These are phyloP conservation scores for Lunasporangiospora selenospora DNA, from an alignment of 192 early-diverging fungal genomes.

Conservation along the genomic window DNA sequence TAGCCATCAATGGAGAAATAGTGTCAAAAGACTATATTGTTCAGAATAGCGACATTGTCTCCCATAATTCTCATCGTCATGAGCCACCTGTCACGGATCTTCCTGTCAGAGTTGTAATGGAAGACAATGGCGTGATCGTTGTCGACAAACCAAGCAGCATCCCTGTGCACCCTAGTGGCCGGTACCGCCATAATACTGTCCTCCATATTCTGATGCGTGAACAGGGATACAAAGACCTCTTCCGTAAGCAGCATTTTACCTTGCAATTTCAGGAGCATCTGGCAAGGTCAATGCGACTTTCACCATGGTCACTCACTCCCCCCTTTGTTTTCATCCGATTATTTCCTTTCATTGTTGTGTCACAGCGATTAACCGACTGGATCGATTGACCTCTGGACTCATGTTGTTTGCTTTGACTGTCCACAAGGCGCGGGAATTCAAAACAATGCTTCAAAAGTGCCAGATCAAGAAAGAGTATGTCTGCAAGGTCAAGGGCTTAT, in stretches of 20 bases:
- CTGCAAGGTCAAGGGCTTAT: slow-evolving; percentile 85
- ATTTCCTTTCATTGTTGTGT: slow-evolving; percentile 26
- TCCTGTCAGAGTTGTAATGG: slow-evolving; percentile 68
- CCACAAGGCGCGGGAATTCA: slow-evolving; percentile 66
- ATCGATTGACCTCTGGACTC: slow-evolving; percentile 93
- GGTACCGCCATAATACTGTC: slow-evolving; percentile 90
- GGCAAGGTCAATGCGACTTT: neutral
- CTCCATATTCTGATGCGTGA: slow-evolving; percentile 71
- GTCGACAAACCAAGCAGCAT: slow-evolving; percentile 92
- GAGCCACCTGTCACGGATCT: slow-evolving; percentile 87
- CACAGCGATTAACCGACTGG: slow-evolving; percentile 88
- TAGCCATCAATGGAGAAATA: slow-evolving; percentile 75
- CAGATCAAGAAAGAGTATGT: slow-evolving; percentile 89
- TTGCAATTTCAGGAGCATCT: neutral
- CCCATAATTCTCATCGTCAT: slow-evolving; percentile 90
- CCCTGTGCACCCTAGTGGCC: slow-evolving; percentile 82
- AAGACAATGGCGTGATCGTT: slow-evolving; percentile 74
- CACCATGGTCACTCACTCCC: neutral
- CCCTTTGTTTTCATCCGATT: slow-evolving; percentile 24
- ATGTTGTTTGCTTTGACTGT: slow-evolving; percentile 77
- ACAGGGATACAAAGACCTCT: slow-evolving; percentile 61
- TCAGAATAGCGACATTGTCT: slow-evolving; percentile 80
- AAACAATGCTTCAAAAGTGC: slow-evolving; percentile 67
- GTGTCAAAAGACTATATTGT: slow-evolving; percentile 67
- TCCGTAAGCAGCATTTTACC: slow-evolving; percentile 47